phyloP scores from a whole-genome alignment of 2,329 filamentous ascomycete genomes.

The Arachnopeziza araneosa region DNA sequence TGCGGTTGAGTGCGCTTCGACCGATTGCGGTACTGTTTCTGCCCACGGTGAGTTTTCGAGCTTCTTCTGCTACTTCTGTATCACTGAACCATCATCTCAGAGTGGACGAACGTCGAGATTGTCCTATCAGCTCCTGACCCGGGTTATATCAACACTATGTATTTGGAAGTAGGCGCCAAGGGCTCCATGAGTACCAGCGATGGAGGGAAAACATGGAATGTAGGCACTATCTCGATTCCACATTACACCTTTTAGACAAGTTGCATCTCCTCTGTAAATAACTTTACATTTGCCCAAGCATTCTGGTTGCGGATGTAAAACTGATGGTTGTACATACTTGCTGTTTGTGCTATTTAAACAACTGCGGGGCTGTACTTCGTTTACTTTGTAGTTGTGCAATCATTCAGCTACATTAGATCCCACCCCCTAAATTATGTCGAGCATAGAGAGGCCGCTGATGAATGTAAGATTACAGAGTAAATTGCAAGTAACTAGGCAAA shows the following conservation, averaged over 20 bases:
- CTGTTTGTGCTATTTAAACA: neutral
- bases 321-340: neutral
- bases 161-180: neutral
- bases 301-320: neutral
- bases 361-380: no score
- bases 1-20: constrained; percentile 27
- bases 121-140: constrained; percentile 6
- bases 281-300: neutral
- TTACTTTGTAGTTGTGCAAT: no score
- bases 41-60: constrained; percentile 4
- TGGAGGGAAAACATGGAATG: constrained; percentile 8
- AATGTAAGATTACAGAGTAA: no score
- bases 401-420: no score
- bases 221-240: constrained; percentile 7
- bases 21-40: constrained; percentile 7
- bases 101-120: constrained; percentile 6
- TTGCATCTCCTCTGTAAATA: neutral
- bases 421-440: no score
- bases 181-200: constrained; percentile 6
- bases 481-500: no score
- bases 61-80: neutral
- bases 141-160: constrained; percentile 3
- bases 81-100: neutral
- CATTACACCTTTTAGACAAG: neutral
- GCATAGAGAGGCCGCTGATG: no score